Percentiles rank a stretch among this genome's conserved stretches.
Conservation (phyloP, 257 asterid species). For the Thymus mandschuricus region DNA sequence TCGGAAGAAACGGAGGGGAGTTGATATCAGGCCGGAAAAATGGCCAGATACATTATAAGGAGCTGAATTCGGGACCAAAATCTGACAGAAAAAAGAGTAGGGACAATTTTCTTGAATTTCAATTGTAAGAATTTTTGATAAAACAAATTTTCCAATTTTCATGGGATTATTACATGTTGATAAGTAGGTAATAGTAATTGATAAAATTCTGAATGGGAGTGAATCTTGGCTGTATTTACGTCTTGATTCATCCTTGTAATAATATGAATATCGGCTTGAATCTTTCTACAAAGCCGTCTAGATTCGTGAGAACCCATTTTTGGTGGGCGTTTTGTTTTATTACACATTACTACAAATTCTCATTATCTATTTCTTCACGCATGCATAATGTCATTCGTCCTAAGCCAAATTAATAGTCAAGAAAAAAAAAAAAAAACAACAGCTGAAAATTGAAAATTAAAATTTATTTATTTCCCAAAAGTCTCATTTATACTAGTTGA, state of each 20-base stretch:
- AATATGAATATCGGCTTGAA: conserved; percentile 13
- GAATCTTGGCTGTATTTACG: conserved; percentile 37
- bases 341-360: not conserved
- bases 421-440: not conserved
- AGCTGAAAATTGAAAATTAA: not conserved
- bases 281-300: conserved; percentile 37
- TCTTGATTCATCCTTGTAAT: conserved; percentile 33
- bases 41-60: conserved; percentile 28
- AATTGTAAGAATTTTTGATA: too few relatives aligned
- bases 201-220: not conserved
- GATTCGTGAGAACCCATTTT: conserved; percentile 24
- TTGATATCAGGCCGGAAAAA: not conserved
- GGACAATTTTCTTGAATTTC: too few relatives aligned
- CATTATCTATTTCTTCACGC: not conserved
- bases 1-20: too few relatives aligned
- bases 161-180: conserved; percentile 9
- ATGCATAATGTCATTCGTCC: not conserved
- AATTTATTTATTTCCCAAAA: too few relatives aligned
- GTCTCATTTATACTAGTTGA: too few relatives aligned
- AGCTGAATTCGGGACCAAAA: not conserved
- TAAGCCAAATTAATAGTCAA: too few relatives aligned
- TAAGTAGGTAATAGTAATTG: not conserved
- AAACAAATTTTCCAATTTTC: not conserved
- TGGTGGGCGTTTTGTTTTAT: not conserved
- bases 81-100: too few relatives aligned